These are phyloP conservation scores for Phytomonas sp. DNA, from an alignment of 208 protist species.

Conservation along the genomic window DNA sequence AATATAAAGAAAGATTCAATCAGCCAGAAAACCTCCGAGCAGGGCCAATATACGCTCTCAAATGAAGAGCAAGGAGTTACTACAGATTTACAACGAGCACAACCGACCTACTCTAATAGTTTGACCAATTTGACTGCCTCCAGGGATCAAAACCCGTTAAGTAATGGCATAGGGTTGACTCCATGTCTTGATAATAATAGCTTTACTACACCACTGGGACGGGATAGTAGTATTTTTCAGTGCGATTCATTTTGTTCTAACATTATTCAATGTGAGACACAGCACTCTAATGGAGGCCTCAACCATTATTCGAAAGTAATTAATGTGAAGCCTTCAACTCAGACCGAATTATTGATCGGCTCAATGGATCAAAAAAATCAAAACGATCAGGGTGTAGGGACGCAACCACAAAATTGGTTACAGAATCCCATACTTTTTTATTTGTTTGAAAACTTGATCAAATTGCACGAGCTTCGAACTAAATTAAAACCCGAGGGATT, in stretches of 20 bases:
- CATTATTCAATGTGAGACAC: not conserved
- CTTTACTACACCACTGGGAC: not conserved
- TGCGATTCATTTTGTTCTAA: not conserved
- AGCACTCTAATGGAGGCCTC: not conserved
- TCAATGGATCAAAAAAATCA: not conserved
- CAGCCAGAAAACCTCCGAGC: not conserved
- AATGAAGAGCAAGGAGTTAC: not conserved
- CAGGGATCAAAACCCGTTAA: not conserved
- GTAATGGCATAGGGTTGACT: not conserved
- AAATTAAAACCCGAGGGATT: not conserved
- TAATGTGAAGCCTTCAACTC: not conserved
- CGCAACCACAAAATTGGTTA: constrained; percentile 32
- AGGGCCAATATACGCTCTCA: not conserved
- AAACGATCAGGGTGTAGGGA: not conserved
- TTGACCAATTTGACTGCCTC: not conserved
- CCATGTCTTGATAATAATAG: not conserved
- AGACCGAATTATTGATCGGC: not conserved
- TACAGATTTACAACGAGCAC: not conserved
- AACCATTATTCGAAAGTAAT: not conserved
- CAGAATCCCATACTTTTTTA: constrained; percentile 56
- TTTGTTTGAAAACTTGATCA: constrained; percentile 48
- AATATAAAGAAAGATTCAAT: not conserved
- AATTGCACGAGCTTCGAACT: constrained; percentile 38
- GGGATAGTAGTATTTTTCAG: not conserved
- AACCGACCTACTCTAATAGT: not conserved